These are phyloP conservation scores for Russula griseocarnosa DNA, from an alignment of 768 basidiomycete genomes.

Conservation along the genomic window DNA sequence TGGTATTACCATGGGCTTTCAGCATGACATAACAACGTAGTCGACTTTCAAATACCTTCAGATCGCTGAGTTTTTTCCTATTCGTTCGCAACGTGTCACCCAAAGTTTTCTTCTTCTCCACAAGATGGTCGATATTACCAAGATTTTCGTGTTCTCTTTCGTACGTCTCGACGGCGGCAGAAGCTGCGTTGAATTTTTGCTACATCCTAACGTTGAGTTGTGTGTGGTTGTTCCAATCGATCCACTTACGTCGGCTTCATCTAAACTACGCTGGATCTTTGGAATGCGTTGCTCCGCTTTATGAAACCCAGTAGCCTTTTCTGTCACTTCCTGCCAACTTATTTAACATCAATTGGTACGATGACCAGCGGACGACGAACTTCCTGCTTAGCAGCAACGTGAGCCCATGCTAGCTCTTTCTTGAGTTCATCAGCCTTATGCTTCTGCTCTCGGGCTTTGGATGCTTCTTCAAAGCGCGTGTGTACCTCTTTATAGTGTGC, in stretches of 20 bases:
- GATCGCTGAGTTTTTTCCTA: constrained; percentile 49
- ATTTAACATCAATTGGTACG: not conserved
- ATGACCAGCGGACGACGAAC: constrained; percentile 38
- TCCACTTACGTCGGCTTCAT: constrained; percentile 39
- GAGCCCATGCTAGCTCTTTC: constrained; percentile 85
- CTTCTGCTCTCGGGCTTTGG: constrained; percentile 67
- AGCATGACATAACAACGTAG: not conserved
- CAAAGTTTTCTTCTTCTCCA: constrained; percentile 37
- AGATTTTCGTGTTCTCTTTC: constrained; percentile 43
- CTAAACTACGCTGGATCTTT: constrained; percentile 41
- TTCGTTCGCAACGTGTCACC: constrained; percentile 48
- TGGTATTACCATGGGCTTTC: constrained; percentile 1
- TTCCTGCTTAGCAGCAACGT: constrained; percentile 65
- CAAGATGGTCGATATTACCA: constrained; percentile 49
- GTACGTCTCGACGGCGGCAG: constrained; percentile 36
- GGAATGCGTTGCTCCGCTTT: constrained; percentile 38
- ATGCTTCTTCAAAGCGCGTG: constrained; percentile 64
- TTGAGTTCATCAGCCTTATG: constrained; percentile 65
- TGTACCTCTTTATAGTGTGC: constrained; percentile 53
- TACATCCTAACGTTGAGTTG: constrained; percentile 26
- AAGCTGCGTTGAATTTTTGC: constrained; percentile 37
- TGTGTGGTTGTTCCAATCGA: not conserved
- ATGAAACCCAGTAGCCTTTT: constrained; percentile 42
- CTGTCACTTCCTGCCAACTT: constrained; percentile 42
- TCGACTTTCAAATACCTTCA: constrained; percentile 18